Evolutionary conservation across 1,139 yeast genomes (phyloP).

Genomic region (Debaryomyces psychrophilus): DNA sequence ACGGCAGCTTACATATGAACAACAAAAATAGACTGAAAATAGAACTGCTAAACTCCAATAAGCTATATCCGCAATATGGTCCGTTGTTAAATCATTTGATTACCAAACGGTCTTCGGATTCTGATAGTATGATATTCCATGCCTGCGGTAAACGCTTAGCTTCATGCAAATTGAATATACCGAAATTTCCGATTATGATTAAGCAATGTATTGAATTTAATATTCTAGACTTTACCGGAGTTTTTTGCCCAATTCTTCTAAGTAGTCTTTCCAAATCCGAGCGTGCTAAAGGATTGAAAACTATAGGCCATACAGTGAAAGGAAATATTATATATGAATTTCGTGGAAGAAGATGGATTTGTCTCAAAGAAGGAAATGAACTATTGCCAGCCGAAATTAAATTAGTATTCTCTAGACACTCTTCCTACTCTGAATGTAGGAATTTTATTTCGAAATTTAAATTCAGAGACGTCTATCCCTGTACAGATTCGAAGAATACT

Average conservation of each 20-base stretch:
- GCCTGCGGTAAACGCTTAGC: slow-evolving; percentile 29
- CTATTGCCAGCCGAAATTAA: slow-evolving; percentile 45
- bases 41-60: slow-evolving; percentile 3
- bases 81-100: background rate
- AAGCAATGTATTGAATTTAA: slow-evolving; percentile 48
- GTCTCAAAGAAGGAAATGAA: slow-evolving; percentile 28
- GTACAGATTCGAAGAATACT: slow-evolving; percentile 34
- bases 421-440: slow-evolving; percentile 52
- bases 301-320: slow-evolving; percentile 22
- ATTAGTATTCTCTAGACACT: slow-evolving; percentile 56
- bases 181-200: slow-evolving; percentile 26
- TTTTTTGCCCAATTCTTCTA: slow-evolving; percentile 30
- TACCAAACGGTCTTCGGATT: background rate
- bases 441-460: slow-evolving; percentile 39
- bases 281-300: slow-evolving; percentile 14
- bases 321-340: slow-evolving; percentile 30
- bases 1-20: slow-evolving; percentile 38
- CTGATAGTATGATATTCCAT: slow-evolving; percentile 24
- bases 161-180: background rate
- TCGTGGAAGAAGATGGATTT: slow-evolving; percentile 32
- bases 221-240: slow-evolving; percentile 35
- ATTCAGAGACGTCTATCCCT: slow-evolving; percentile 52
- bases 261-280: slow-evolving; percentile 21
- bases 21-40: slow-evolving; percentile 25
- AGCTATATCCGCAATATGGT: background rate